Base-by-base conservation (phyloP, 768 basidiomycete genomes). In the Cubamyces sp. region DNA sequence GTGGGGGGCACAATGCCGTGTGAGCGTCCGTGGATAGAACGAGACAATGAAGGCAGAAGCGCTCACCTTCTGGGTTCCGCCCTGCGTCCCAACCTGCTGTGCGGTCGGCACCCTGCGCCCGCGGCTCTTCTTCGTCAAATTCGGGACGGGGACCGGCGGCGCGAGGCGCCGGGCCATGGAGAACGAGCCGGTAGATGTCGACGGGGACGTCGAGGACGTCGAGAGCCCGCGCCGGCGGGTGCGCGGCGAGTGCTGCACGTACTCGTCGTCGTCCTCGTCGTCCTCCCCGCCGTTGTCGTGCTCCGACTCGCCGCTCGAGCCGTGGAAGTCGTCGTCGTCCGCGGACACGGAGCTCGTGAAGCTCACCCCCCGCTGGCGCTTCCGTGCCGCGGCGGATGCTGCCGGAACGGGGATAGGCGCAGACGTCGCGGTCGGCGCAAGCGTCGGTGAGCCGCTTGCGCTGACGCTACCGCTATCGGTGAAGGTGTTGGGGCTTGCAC, bases 101-200 rank as follows among this genome's bases (percentile, higher is more conserved):
- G 74, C 72, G 1, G 87, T 90, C 5, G 90, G 90, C 21, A 92
- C 90, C 61, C 87, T 82, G 40, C 90, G 84, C 14, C 90, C 90
- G 54, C 90, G 84, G 67, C 87, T 88, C 77, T 89, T 90, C 79
- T 91, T 92, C 47, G 87, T 91, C 63, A 92, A 71, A 73, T 90
- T 88, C 39, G 90, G 89, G 43, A 91, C 87, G 14, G 89, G 89
- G 26, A 86, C 79, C 23, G 89, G 89, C 49, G 86, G 80, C 6
- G 81, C 78, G 12, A 81, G 81, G 60, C 84, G 82, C 42, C 67
- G 69, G 46, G 51, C 56, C 40, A 64, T 50, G 3, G 54, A 30
- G 42, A 41, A 52, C 30, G 57, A 54, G n/a, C 51, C 50, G 52
- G 57, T 41, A 42, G 64, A 57, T 5, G 66, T 45, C 45, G 58